Evolutionary conservation across 208 protist genomes (phyloP).

Genomic region (Zelonia costaricensis): DNA sequence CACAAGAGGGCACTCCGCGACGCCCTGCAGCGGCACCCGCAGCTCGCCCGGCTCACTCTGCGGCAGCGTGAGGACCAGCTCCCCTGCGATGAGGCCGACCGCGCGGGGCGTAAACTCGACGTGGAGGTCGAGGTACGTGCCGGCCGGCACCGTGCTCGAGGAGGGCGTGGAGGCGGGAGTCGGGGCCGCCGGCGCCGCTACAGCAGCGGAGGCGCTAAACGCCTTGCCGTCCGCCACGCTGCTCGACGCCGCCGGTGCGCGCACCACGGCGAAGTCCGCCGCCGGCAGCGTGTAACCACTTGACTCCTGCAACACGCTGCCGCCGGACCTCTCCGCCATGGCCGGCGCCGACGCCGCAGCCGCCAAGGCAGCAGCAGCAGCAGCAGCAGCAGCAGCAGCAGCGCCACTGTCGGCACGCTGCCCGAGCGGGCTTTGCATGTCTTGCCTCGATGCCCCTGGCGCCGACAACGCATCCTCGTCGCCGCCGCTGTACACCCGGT

Average conservation of each 20-base stretch:
- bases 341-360: background rate
- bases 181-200: no score
- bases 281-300: background rate
- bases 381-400: no score
- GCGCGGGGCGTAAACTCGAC: slow-evolving; percentile 88
- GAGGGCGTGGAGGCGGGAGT: slow-evolving; percentile 79
- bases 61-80: slow-evolving; percentile 62
- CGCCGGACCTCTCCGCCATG: background rate
- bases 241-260: slow-evolving; percentile 1
- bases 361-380: background rate
- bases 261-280: slow-evolving; percentile 9
- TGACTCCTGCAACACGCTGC: slow-evolving; percentile 1
- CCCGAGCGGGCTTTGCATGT: background rate
- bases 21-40: slow-evolving; percentile 74
- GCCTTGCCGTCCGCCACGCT: no score
- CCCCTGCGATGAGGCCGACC: slow-evolving; percentile 45
- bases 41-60: slow-evolving; percentile 47
- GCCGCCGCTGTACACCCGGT: slow-evolving; percentile 13
- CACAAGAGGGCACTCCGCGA: slow-evolving; percentile 92
- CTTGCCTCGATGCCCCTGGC: background rate
- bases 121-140: slow-evolving; percentile 46
- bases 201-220: no score
- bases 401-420: background rate
- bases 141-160: slow-evolving; percentile 53
- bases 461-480: background rate